These are phyloP conservation scores for Aspergillus bridgeri DNA, from an alignment of 495 filamentous ascomycete species.

Conservation along the genomic window DNA sequence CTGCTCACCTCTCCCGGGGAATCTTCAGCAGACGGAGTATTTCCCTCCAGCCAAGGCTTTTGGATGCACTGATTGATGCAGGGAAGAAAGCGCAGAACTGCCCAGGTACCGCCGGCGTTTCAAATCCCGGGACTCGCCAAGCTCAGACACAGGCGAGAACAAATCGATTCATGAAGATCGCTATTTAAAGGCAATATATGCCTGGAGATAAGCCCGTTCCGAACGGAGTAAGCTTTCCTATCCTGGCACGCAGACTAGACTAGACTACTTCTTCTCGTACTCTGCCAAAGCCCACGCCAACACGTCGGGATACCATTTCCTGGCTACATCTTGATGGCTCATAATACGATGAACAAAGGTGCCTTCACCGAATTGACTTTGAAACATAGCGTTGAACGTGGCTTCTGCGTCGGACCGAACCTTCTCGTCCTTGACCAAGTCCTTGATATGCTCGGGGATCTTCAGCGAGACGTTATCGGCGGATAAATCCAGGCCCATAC, in stretches of 20 bases:
- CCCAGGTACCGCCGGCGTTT: background rate
- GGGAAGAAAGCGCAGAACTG: background rate
- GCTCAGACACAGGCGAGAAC: background rate
- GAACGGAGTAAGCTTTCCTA: too few relatives aligned
- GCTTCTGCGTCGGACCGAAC: slow-evolving; percentile 44
- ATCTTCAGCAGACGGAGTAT: background rate
- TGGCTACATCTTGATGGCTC: slow-evolving; percentile 84
- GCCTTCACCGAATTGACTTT: slow-evolving; percentile 70
- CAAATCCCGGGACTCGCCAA: background rate
- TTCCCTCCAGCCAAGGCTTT: slow-evolving; percentile 8
- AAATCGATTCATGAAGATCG: background rate
- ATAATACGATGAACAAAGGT: slow-evolving; percentile 80
- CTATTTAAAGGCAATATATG: background rate
- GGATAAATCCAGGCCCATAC: slow-evolving; percentile 74
- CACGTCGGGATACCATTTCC: slow-evolving; percentile 74
- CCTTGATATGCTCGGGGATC: slow-evolving; percentile 64
- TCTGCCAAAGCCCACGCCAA: slow-evolving; percentile 39
- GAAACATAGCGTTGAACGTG: slow-evolving; percentile 40
- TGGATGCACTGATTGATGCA: background rate
- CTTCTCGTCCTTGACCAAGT: slow-evolving; percentile 36
- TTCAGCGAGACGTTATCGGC: slow-evolving; percentile 70
- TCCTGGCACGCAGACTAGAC: background rate
- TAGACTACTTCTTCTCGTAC: slow-evolving; percentile 13
- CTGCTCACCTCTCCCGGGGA: background rate
- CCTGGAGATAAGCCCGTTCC: background rate